These are phyloP conservation scores for Salmacisia buchloeana DNA, from an alignment of 1,284 basidiomycete species.

Conservation along the genomic window DNA sequence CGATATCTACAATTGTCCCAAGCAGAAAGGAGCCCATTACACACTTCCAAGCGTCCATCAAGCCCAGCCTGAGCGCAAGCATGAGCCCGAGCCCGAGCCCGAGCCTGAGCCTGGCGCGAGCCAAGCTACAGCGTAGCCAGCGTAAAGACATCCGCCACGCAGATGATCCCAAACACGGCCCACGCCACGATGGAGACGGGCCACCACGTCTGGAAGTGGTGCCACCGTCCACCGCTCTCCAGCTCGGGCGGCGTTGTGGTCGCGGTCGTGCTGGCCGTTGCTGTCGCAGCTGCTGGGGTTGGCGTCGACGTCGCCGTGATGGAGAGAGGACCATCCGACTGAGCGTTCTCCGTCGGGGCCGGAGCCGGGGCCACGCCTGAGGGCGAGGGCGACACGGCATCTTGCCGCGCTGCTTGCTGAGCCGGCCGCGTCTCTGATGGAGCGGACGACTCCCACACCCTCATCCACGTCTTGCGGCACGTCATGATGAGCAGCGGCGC, in stretches of 20 bases:
- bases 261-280: neutral
- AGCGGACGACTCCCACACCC: conserved; percentile 15
- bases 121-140: conserved; percentile 11
- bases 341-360: too few relatives aligned
- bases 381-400: neutral
- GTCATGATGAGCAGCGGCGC: conserved; percentile 42
- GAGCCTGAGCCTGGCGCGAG: too few relatives aligned
- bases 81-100: too few relatives aligned
- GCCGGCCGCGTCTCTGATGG: conserved; percentile 16
- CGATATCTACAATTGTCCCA: too few relatives aligned
- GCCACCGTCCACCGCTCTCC: conserved; percentile 1
- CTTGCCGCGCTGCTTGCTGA: conserved; percentile 7
- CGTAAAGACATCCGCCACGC: conserved; percentile 11
- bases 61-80: too few relatives aligned
- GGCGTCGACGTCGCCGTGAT: too few relatives aligned
- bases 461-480: conserved; percentile 28
- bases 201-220: conserved; percentile 9
- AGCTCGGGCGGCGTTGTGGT: neutral
- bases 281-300: conserved; percentile 16
- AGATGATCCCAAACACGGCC: conserved; percentile 14
- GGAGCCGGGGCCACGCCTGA: too few relatives aligned
- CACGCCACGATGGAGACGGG: conserved; percentile 10
- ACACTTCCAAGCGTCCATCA: too few relatives aligned
- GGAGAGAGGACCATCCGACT: too few relatives aligned
- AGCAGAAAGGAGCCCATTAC: too few relatives aligned